Evolutionary conservation across 78 protist species (phyloP), one percentile per base, ranked within the genome.

Genomic region (Dictyostelium purpureum): DNA sequence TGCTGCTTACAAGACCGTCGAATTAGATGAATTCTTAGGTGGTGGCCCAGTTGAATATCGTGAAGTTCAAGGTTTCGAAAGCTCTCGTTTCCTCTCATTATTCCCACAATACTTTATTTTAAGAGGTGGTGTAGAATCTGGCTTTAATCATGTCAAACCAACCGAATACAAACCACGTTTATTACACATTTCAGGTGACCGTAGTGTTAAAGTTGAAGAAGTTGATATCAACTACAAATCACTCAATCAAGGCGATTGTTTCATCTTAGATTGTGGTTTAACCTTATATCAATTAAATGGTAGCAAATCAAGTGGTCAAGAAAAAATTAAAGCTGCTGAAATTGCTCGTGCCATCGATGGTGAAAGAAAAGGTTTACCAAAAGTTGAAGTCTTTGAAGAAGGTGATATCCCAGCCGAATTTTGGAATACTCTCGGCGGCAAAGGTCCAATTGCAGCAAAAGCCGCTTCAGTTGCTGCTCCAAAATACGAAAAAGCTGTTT

Each of bases 1-100:
- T 6, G 98, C 98, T 9, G 97, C 98, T 33, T 94, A 87, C 93
- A 95, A 95, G 82, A 77, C 98, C 10, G 98, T 97, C 52, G 98
- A 96, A 93, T 93, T 96, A 12, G 98, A 96, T 78, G 97, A 96
- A 42, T 18, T 40, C 12, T 56, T 90, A n/a, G 91, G 91, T n/a
- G 94, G 94, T 35, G 80, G 26, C 1, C 94, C 94, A 38, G 37
- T 90, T 6, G 76, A 83, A 38, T 57, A 83, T 88, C 47, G 94
- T 35, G 65, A 90, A 77, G 40, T 83, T 35, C 73, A 66, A 67
- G 28, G 40, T n/a, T 26, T 18, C 19, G 94, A 90, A 77, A 71
- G 87, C 19, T 6, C 37, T 5, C 74, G 42, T 51, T 90, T 90
- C 77, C 28, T 90, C 33, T 0, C 78, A 87, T 83, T 81, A 43